Evolutionary conservation across 805 yeast species (phyloP), one percentile per base, ranked within the genome.

Genomic region (Metschnikowia cubensis): DNA sequence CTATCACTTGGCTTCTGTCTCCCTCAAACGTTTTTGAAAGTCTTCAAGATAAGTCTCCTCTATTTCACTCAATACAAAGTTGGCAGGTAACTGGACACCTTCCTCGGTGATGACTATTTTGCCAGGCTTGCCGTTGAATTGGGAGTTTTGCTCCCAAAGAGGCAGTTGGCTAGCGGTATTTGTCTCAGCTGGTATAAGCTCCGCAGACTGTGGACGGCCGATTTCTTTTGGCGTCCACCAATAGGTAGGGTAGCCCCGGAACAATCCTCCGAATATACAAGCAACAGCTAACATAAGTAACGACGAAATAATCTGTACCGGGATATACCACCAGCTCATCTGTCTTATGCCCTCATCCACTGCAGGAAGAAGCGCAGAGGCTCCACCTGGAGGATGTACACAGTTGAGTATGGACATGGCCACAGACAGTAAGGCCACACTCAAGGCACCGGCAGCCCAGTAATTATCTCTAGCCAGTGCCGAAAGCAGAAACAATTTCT

Each of bases 301-400:
- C 2, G 78, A 69, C 3, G 80, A 71, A 0, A 82, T 68, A 3
- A 84, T 47, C 48, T 82, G 84, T 0, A 68, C 73, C 0, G 85
- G 84, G 29, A 84, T 58, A 56, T 77, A 83, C 80, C 84, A 80
- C 89, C 89, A 84, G 44, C 87, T 77, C 76, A 83, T 69, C 3
- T 45, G 55, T 11, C 80, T 62, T 3, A 82, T 67, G 6, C 59
- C 54, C 0, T 61, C 75, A 47, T 81, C 84, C 0, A 77, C 58
- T 1, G 75, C 65, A 0, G 88, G 86, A 7, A 84, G 63, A 35
- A 84, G 59, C 0, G 89, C 87, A 8, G 84, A 75, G 1, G 89
- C 88, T 2, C 89, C 89, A 1, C 84, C 83, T 0, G 89, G 89
- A 0, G 89, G 89, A 60, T 84, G 89, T 1, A 82, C 78, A 50